Evolutionary conservation across 108 stramenopile species (phyloP).

Genomic region (Nannochloropsis gaditana): DNA sequence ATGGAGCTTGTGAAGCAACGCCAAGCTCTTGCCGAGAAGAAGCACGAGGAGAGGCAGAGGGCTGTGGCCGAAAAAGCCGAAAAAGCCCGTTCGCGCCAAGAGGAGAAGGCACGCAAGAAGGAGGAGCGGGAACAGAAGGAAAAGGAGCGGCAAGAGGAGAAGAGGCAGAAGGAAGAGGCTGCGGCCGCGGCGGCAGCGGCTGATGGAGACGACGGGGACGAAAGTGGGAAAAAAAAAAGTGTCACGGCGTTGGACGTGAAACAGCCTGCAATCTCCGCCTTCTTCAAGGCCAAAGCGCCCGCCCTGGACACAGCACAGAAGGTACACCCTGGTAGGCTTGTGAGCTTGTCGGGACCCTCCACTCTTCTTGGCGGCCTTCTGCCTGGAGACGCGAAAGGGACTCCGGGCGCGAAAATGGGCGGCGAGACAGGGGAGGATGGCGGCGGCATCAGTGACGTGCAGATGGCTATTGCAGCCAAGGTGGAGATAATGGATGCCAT

Average conservation of each 20-base stretch:
- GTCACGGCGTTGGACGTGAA: background rate
- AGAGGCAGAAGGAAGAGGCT: slow-evolving; percentile 25
- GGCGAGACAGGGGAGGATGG: background rate
- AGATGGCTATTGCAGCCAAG: background rate
- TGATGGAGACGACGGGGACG: background rate
- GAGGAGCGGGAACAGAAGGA: slow-evolving; percentile 35
- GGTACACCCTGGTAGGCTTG: background rate
- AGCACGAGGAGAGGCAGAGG: slow-evolving; percentile 18
- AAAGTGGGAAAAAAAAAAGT: background rate
- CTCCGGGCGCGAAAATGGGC: background rate
- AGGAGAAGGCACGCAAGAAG: slow-evolving; percentile 25
- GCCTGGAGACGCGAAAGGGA: background rate
- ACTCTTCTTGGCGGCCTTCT: background rate
- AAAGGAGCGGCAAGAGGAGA: slow-evolving; percentile 29
- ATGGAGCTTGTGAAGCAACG: background rate
- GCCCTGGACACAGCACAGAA: background rate
- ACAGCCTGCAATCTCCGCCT: background rate
- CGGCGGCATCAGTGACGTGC: background rate
- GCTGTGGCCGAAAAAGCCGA: slow-evolving; percentile 19
- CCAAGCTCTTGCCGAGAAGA: slow-evolving; percentile 27
- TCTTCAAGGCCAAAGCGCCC: background rate
- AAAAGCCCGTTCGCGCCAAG: background rate
- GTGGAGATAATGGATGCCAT: background rate
- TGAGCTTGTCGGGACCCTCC: background rate
- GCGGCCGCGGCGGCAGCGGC: background rate